Conservation (phyloP, 2,329 filamentous ascomycete species). For the Trichoderma simmonsii region DNA sequence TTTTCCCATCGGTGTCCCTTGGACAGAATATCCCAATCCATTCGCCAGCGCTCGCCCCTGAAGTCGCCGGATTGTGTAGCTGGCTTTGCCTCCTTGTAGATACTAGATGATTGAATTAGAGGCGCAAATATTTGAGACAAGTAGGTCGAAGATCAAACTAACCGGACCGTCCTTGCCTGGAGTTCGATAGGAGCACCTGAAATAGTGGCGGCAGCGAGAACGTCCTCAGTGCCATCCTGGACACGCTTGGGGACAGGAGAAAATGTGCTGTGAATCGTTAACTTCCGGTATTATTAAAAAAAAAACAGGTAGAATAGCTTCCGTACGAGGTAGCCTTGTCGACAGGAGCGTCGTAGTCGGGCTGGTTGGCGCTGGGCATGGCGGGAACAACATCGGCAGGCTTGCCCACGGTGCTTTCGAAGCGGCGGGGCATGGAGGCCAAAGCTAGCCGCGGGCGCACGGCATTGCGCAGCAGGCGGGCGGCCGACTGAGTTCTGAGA, state of each 20-base stretch:
- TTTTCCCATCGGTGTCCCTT: conserved; percentile 99
- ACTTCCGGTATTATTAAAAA: too few relatives aligned
- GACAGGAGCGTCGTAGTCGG: conserved; percentile 74
- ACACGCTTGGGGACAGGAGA: conserved; percentile 86
- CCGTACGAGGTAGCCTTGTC: conserved; percentile 88
- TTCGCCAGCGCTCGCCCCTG: conserved; percentile 82
- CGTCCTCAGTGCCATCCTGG: conserved; percentile 85
- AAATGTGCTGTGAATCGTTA: conserved; percentile 61
- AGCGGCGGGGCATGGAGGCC: conserved; percentile 49
- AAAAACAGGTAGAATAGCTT: not conserved
- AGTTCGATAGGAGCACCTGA: conserved; percentile 93
- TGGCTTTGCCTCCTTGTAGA: conserved; percentile 88
- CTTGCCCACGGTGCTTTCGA: conserved; percentile 51
- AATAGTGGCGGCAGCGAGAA: conserved; percentile 77
- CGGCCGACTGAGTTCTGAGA: conserved; percentile 55
- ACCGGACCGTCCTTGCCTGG: conserved; percentile 92
- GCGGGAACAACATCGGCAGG: conserved; percentile 38
- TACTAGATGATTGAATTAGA: conserved; percentile 52
- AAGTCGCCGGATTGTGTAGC: conserved; percentile 92
- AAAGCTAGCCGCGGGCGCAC: conserved; percentile 36
- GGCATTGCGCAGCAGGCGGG: conserved; percentile 50
- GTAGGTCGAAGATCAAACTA: conserved; percentile 32
- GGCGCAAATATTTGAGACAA: not conserved
- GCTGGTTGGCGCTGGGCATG: conserved; percentile 57
- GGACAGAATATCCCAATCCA: conserved; percentile 94